A percentile compares a stretch with the other conserved stretches of the same genome.
phyloP scores from a whole-genome alignment of 345 rosid species.

The Geranium rotundifolium region DNA sequence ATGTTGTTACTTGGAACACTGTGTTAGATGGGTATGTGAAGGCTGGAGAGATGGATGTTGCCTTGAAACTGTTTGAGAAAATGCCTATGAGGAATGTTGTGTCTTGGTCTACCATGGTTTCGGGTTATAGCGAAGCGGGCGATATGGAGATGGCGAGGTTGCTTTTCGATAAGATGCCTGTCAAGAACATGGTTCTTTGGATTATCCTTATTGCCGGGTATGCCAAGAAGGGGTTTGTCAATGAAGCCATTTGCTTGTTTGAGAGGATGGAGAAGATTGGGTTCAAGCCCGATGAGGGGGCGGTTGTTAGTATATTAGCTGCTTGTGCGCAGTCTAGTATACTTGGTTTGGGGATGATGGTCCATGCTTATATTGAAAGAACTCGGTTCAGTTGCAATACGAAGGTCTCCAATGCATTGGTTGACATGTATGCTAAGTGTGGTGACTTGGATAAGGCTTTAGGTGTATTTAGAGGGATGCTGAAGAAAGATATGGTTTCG shows the following conservation, averaged over 20 bases:
- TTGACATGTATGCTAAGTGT: conserved; percentile 83
- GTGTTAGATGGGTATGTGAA: conserved; percentile 73
- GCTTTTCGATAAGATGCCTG: conserved; percentile 75
- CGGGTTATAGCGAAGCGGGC: conserved; percentile 59
- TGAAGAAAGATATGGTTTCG: conserved; percentile 51
- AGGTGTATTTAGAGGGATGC: conserved; percentile 43
- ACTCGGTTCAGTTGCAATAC: conserved; percentile 28
- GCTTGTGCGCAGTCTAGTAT: conserved; percentile 80
- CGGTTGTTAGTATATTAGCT: conserved; percentile 61
- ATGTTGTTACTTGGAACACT: conserved; percentile 70
- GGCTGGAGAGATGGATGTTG: conserved; percentile 50
- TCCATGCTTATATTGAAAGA: conserved; percentile 38
- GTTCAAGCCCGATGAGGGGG: conserved; percentile 43
- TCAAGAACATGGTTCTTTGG: conserved; percentile 70
- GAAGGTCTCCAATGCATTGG: conserved; percentile 54
- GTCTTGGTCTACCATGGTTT: conserved; percentile 84
- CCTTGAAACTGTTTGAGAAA: conserved; percentile 51
- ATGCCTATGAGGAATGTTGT: conserved; percentile 76
- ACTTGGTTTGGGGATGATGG: conserved; percentile 56
- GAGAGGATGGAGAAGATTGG: conserved; percentile 50
- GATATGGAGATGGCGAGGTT: conserved; percentile 84
- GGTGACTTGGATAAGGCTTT: conserved; percentile 53
- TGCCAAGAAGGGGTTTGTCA: conserved; percentile 54
- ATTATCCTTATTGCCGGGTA: conserved; percentile 72
- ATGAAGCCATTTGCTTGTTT: conserved; percentile 47